These are phyloP conservation scores for Austroboletus festivus DNA, from an alignment of 768 basidiomycete species.

Conservation along the genomic window DNA sequence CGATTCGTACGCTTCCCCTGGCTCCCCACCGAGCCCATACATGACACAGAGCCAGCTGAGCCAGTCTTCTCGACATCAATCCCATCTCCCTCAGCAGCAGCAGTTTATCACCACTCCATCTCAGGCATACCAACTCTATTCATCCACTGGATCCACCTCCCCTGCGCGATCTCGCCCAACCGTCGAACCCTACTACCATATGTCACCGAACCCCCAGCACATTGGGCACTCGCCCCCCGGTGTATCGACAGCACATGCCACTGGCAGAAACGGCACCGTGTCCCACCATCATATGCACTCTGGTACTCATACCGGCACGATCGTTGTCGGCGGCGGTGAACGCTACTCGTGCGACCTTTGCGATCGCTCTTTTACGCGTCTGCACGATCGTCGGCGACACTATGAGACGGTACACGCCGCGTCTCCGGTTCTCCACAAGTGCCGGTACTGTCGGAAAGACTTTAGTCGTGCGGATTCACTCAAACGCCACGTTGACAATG, in stretches of 20 bases:
- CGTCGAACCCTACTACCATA: constrained; percentile 39
- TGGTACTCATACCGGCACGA: constrained; percentile 13
- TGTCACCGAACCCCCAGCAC: constrained; percentile 39
- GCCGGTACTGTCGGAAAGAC: constrained; percentile 71
- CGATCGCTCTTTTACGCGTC: constrained; percentile 75
- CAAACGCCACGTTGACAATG: constrained; percentile 80
- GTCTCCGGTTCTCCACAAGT: constrained; percentile 62
- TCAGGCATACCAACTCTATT: constrained; percentile 38
- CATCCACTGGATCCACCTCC: constrained; percentile 27
- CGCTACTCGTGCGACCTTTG: constrained; percentile 72
- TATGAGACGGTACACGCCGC: constrained; percentile 72
- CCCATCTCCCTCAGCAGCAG: constrained; percentile 16
- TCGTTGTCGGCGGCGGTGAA: constrained; percentile 40
- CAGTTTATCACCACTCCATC: constrained; percentile 52
- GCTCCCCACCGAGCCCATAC: constrained; percentile 21
- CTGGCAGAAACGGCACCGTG: constrained; percentile 9
- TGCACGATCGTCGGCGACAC: constrained; percentile 81
- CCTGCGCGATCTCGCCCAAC: constrained; percentile 27
- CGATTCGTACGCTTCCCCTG: constrained; percentile 23
- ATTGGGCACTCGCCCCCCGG: constrained; percentile 13
- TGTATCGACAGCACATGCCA: constrained; percentile 13
- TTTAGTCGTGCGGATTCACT: constrained; percentile 79
- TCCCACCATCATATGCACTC: neutral
- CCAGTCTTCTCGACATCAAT: constrained; percentile 15
- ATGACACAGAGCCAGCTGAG: constrained; percentile 16